Conservation (phyloP, 176 grass and related monocot species). For the Bothriochloa decipiens region DNA sequence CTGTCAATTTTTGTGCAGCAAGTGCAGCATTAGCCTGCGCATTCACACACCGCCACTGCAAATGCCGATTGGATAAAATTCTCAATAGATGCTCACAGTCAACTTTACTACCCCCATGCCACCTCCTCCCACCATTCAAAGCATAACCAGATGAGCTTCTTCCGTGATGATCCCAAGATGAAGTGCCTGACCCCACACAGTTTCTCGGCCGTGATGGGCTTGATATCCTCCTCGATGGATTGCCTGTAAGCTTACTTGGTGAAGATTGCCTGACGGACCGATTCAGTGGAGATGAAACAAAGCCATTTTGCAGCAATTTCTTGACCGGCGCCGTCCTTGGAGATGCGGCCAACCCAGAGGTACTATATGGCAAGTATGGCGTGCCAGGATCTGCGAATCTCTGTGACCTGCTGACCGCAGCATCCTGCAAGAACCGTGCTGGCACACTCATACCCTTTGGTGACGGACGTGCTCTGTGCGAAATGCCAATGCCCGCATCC, state of each 20-base stretch:
- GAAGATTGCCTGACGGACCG: conserved; percentile 58
- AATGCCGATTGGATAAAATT: conserved; percentile 66
- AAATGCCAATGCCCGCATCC: conserved; percentile 47
- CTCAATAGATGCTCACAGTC: conserved; percentile 77
- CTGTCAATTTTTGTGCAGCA: conserved; percentile 53
- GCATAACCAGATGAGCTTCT: conserved; percentile 59
- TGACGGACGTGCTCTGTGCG: conserved; percentile 33
- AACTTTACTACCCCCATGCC: conserved; percentile 67
- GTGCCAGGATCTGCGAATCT: conserved; percentile 55
- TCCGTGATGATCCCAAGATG: conserved; percentile 42
- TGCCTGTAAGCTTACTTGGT: conserved; percentile 52
- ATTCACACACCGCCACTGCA: conserved; percentile 91
- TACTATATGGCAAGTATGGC: conserved; percentile 35
- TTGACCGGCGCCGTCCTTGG: conserved; percentile 58
- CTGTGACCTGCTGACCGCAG: conserved; percentile 46
- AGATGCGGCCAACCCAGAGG: conserved; percentile 39
- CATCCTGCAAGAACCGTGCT: conserved; percentile 67
- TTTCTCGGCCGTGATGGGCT: conserved; percentile 67
- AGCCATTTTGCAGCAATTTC: conserved; percentile 59
- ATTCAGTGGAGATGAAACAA: conserved; percentile 54
- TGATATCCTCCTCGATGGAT: conserved; percentile 55
- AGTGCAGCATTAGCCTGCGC: conserved; percentile 67
- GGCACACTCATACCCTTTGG: conserved; percentile 62
- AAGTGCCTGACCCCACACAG: conserved; percentile 11
- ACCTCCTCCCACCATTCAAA: conserved; percentile 62